Percentiles rank a stretch among this genome's conserved stretches.
These are phyloP conservation scores for Lippia alba DNA, from an alignment of 305 asterid species.

Conservation along the genomic window DNA sequence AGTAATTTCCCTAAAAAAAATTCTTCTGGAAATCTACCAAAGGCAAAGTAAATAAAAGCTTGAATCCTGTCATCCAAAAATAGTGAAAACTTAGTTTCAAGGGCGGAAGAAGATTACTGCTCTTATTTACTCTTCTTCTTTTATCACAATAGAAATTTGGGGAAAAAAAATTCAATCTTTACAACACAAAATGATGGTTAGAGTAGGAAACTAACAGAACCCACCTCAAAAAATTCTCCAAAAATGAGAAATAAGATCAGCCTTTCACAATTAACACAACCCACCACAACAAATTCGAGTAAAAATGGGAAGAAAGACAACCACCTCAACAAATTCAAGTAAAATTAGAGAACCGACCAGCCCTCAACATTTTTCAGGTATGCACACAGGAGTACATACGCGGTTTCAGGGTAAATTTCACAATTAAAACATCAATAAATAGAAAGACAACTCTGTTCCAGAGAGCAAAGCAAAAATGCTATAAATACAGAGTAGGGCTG, in stretches of 20 bases:
- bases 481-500: constrained; percentile 2
- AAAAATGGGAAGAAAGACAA: no score
- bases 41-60: constrained; percentile 1
- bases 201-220: constrained; percentile 28
- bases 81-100: background rate
- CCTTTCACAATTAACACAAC: constrained; percentile 14
- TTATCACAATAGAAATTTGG: constrained; percentile 17
- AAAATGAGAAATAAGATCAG: background rate
- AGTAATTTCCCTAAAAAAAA: background rate
- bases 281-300: no score
- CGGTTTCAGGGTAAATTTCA: background rate
- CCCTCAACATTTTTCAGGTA: constrained; percentile 20
- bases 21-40: background rate
- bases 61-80: constrained; percentile 5
- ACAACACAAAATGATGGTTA: background rate
- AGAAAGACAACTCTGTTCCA: constrained; percentile 2
- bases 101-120: constrained; percentile 1
- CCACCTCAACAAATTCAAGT: constrained; percentile 18
- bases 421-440: constrained; percentile 2
- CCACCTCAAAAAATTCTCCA: constrained; percentile 18
- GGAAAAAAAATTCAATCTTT: background rate
- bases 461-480: constrained; percentile 22
- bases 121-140: constrained; percentile 15
- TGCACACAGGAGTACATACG: background rate
- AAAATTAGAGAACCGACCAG: background rate